Evolutionary conservation across 345 rosid genomes (phyloP).

Genomic region (Brassica nigra): DNA sequence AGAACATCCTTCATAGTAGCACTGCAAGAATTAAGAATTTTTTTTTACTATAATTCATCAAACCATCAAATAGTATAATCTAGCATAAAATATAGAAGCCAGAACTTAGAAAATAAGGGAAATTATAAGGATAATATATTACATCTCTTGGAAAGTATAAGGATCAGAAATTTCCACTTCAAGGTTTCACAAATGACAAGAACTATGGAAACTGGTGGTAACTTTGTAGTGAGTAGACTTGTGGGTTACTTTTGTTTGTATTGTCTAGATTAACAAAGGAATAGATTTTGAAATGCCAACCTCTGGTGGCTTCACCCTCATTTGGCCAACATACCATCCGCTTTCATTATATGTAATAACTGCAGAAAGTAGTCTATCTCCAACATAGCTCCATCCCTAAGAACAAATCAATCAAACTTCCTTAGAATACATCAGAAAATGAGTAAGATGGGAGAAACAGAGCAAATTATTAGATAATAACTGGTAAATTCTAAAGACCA

Average conservation of each 20-base stretch:
- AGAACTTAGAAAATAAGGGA: no score
- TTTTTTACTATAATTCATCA: no score
- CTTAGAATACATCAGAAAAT: not conserved
- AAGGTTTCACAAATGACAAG: not conserved
- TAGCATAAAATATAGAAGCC: no score
- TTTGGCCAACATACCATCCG: constrained; percentile 98
- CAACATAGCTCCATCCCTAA: constrained; percentile 98
- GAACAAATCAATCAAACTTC: not conserved
- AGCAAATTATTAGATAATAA: constrained; percentile 30
- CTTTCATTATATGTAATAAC: constrained; percentile 93
- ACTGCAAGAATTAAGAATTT: no score
- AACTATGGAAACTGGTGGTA: not conserved
- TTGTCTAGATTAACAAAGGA: no score
- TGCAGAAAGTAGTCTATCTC: constrained; percentile 88
- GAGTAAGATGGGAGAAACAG: not conserved
- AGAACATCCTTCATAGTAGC: no score
- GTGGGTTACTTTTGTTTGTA: no score
- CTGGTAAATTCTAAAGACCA: constrained; percentile 77
- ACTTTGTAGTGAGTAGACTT: not conserved
- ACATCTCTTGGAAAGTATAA: no score
- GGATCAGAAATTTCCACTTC: no score
- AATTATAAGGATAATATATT: no score
- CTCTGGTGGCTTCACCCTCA: constrained; percentile 98
- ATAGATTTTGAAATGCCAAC: constrained; percentile 37
- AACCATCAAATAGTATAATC: no score